Evolutionary conservation across 2,329 filamentous ascomycete species (phyloP), one percentile per base, ranked within the genome.

Genomic region (Cladosporium sp.): DNA sequence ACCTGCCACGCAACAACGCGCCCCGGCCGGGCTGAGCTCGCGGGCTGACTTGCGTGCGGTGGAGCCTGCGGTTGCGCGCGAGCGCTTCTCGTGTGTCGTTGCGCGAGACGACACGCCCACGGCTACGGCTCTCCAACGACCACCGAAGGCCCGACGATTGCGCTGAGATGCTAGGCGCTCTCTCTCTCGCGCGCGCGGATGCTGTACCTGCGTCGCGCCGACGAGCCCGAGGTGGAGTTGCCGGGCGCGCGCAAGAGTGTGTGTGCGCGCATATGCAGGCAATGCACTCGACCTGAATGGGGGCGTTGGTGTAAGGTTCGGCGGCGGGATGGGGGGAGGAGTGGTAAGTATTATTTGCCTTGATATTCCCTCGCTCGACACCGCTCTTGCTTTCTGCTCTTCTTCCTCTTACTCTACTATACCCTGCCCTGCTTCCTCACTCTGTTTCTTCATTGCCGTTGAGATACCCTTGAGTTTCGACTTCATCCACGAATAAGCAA

Each of bases 381-480:
- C 56, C 56, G 54, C 54, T 52, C 34, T 42, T 50, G 22, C 22
- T 28, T 55, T 34, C 38, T 53, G 44, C 49, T 40, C 43, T 46
- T 46, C 37, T 49, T 45, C 31, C 38, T 50, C 22, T 34, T 19
- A 9, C 38, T 33, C 43, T 38, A 16, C 31, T 40, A 34, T 22
- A 37, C 9, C 48, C 42, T 41, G 28, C 45, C 34, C 38, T 44
- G n/a, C 28, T 54, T 45, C 14, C n/a, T 43, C 43, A 22, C 35
- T 43, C 28, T 11, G 13, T 43, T 18, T 14, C 28, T 11, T 22
- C 13, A 28, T 43, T 22, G 19, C 45, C 14, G 5, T 49, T 43
- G 22, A 48, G 41, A 43, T 48, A 49, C 45, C 40, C 45, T 37
- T 48, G 35, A n/a, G 13, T 19, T 33, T 41, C 34, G 35, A 38